Evolutionary conservation across 768 basidiomycete genomes (phyloP).

Genomic region (Amylocystis lapponica): DNA sequence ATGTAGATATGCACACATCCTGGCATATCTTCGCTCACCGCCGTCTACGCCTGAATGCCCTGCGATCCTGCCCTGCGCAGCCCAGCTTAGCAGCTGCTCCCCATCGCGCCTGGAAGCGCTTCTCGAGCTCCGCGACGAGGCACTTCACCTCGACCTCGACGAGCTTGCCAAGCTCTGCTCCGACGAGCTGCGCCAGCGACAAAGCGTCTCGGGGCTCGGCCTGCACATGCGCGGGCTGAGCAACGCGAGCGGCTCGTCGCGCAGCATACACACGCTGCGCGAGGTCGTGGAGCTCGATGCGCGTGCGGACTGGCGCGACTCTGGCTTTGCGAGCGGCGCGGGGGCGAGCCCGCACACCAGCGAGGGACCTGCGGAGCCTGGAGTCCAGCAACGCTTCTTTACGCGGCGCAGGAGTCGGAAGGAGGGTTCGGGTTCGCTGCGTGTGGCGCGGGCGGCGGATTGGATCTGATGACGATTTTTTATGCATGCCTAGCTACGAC

Average conservation of each 20-base stretch:
- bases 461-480: conserved; percentile 27
- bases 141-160: conserved; percentile 64
- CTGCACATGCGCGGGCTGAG: conserved; percentile 43
- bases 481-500: no score
- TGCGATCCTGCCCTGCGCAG: conserved; percentile 53
- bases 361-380: conserved; percentile 10
- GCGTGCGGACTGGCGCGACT: conserved; percentile 16
- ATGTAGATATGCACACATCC: conserved; percentile 61
- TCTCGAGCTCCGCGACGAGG: conserved; percentile 76
- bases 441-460: conserved; percentile 11
- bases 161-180: conserved; percentile 60
- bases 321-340: conserved; percentile 16
- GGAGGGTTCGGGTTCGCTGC: conserved; percentile 9
- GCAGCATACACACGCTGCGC: conserved; percentile 54
- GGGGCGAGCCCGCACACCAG: conserved; percentile 14
- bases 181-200: conserved; percentile 56
- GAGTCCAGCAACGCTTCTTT: conserved; percentile 8
- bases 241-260: conserved; percentile 49
- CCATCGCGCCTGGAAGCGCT: conserved; percentile 55
- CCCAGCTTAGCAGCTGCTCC: conserved; percentile 41
- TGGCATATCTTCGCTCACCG: conserved; percentile 65
- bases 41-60: conserved; percentile 39
- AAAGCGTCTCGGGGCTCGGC: conserved; percentile 24
- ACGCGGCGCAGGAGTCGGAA: conserved; percentile 7
- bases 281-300: conserved; percentile 40